Percentiles rank a stretch among this genome's conserved stretches.
Conservation (phyloP, 768 basidiomycete genomes). For the Suillus alpinus region DNA sequence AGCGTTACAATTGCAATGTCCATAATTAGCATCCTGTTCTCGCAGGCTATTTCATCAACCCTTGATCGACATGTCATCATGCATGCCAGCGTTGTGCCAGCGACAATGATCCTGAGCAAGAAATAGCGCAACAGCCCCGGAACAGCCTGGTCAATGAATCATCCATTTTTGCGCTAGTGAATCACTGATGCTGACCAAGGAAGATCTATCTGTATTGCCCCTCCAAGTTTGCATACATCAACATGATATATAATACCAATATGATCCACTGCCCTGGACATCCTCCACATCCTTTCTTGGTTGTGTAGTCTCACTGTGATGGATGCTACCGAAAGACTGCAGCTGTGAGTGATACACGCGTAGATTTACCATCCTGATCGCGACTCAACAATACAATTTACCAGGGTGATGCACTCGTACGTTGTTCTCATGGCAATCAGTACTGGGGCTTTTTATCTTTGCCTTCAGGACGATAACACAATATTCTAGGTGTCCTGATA, state of each 20-base stretch:
- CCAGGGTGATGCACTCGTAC: slow-evolving; percentile 3
- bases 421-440: slow-evolving; percentile 4
- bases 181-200: background rate
- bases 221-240: background rate
- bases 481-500: slow-evolving; percentile 22
- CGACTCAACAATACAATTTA: background rate
- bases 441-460: background rate
- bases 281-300: background rate
- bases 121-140: background rate
- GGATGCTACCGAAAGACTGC: background rate
- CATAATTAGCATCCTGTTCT: background rate
- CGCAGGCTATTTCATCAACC: background rate
- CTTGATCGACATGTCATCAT: background rate
- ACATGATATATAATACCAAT: background rate
- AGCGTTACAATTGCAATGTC: background rate
- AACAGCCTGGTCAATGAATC: background rate
- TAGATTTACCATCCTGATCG: background rate
- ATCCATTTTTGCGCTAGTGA: background rate
- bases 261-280: background rate
- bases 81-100: background rate
- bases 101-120: background rate
- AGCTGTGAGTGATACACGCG: background rate
- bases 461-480: background rate
- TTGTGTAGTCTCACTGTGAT: background rate
- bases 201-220: background rate